Conservation (phyloP, 2,329 filamentous ascomycete species). For the Huntiella savannae region DNA sequence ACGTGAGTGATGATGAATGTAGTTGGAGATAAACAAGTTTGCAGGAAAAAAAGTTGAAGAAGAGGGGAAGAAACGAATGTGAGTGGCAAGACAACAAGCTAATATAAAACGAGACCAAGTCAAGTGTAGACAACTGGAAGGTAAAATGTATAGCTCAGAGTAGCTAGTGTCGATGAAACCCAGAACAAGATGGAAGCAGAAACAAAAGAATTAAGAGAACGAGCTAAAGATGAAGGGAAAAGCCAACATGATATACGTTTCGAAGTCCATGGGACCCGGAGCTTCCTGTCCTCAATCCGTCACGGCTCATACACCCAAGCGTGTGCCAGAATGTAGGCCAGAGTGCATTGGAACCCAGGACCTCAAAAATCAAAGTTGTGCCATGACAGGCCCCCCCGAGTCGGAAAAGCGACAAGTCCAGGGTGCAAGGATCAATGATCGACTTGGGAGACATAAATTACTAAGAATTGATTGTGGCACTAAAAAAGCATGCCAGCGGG, state of each 20-base stretch:
- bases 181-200: no score
- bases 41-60: neutral
- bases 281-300: no score
- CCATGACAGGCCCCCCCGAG: no score
- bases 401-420: no score
- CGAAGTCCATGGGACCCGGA: neutral
- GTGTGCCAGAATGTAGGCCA: no score
- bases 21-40: neutral
- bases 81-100: neutral
- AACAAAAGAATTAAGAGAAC: neutral
- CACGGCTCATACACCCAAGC: no score
- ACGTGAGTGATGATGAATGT: neutral
- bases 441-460: no score
- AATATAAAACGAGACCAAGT: neutral
- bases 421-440: no score
- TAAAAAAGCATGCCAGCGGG: no score
- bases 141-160: neutral
- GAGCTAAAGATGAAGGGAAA: neutral
- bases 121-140: conserved; percentile 3
- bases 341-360: no score
- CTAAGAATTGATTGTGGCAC: no score
- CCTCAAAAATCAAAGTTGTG: no score
- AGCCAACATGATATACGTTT: conserved; percentile 1
- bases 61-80: conserved; percentile 1
- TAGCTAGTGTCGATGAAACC: neutral